Percentiles rank a stretch among this genome's conserved stretches.
Conservation (phyloP, 345 rosid genomes). For the Bruguiera sexangula region DNA sequence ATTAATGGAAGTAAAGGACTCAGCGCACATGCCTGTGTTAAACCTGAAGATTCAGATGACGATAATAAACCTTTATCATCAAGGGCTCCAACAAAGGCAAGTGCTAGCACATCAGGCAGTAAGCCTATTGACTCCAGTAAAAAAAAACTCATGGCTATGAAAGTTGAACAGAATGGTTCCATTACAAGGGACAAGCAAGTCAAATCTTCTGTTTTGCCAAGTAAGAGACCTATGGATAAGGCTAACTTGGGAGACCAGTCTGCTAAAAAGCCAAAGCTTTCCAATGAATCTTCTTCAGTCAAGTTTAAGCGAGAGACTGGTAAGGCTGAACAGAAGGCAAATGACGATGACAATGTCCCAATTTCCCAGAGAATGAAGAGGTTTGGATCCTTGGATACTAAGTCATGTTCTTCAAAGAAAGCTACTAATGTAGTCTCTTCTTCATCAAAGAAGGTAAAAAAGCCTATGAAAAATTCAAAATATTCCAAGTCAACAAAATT, state of each 20-base stretch:
- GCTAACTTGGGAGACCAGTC: constrained; percentile 40
- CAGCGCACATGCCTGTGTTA: constrained; percentile 24
- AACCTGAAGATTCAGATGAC: constrained; percentile 70
- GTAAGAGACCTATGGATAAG: constrained; percentile 79
- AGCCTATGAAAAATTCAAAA: constrained; percentile 50
- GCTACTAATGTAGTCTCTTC: constrained; percentile 48
- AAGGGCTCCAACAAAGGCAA: constrained; percentile 39
- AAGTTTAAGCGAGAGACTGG: constrained; percentile 51
- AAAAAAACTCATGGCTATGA: constrained; percentile 51
- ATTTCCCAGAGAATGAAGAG: constrained; percentile 73
- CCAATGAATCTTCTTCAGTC: constrained; percentile 37
- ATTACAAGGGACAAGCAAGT: constrained; percentile 42
- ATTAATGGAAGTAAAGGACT: constrained; percentile 38
- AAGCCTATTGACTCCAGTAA: constrained; percentile 40
- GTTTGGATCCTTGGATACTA: constrained; percentile 39
- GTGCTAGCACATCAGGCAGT: constrained; percentile 42
- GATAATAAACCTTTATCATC: constrained; percentile 68
- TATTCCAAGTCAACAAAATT: constrained; percentile 66
- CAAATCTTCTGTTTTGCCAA: constrained; percentile 30
- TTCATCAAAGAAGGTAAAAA: constrained; percentile 50
- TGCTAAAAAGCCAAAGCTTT: constrained; percentile 63
- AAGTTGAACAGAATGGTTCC: constrained; percentile 65
- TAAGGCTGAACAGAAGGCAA: constrained; percentile 44
- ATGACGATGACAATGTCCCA: constrained; percentile 73
- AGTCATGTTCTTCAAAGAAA: constrained; percentile 53